Evolutionary conservation across 2,329 filamentous ascomycete species (phyloP).

Genomic region (Penicillium sp.): DNA sequence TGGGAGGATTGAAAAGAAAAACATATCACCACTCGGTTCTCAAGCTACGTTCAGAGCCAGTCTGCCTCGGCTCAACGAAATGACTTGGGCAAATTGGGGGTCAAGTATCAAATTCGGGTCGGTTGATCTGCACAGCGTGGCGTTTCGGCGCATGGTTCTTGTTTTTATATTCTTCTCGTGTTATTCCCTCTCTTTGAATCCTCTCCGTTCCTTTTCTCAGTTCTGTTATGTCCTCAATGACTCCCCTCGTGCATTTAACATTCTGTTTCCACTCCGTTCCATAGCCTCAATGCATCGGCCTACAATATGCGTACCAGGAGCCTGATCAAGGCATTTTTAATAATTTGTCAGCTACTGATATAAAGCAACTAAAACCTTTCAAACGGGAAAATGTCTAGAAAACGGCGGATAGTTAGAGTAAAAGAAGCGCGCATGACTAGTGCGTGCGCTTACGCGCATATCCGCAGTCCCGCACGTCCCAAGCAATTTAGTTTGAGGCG

Average conservation of each 20-base stretch:
- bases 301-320: background rate
- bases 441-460: constrained; percentile 3
- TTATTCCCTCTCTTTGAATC: constrained; percentile 4
- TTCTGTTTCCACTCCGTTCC: background rate
- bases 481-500: constrained; percentile 25
- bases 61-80: constrained; percentile 14
- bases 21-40: background rate
- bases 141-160: constrained; percentile 50
- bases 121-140: constrained; percentile 51
- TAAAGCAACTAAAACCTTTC: too few relatives aligned
- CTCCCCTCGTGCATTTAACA: constrained; percentile 5
- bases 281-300: constrained; percentile 10
- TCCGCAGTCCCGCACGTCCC: constrained; percentile 8
- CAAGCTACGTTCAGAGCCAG: background rate
- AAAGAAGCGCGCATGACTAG: constrained; percentile 7
- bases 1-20: constrained; percentile 78
- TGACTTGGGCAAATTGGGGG: constrained; percentile 18
- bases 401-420: background rate
- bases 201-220: constrained; percentile 2
- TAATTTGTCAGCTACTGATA: background rate
- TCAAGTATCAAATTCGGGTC: constrained; percentile 24
- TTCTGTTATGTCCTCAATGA: constrained; percentile 22
- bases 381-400: background rate
- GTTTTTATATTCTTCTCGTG: constrained; percentile 22
- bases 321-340: background rate